phyloP scores from a whole-genome alignment of 2,329 filamentous ascomycete species.

The Diaporthe citri region DNA sequence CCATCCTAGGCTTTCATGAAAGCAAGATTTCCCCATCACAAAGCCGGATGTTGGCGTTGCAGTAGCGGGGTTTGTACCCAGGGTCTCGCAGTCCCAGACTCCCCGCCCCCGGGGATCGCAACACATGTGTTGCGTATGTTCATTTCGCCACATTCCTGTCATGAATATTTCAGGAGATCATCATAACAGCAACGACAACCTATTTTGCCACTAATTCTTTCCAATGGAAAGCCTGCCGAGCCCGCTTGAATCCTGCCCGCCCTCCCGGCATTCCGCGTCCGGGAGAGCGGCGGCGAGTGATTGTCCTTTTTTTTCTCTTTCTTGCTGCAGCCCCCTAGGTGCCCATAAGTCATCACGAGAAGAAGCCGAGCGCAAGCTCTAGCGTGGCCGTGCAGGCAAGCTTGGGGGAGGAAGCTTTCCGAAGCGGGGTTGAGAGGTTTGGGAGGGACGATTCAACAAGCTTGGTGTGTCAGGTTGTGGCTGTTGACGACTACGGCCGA shows the following conservation, averaged over 20 bases:
- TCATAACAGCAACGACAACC: not conserved
- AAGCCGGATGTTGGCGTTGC: not conserved
- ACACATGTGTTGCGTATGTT: slow-evolving; percentile 18
- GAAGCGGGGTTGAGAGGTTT: slow-evolving; percentile 20
- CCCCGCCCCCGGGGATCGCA: not conserved
- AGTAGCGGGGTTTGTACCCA: slow-evolving; percentile 16
- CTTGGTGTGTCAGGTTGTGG: slow-evolving; percentile 3
- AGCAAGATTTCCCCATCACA: slow-evolving; percentile 26
- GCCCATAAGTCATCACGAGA: not conserved
- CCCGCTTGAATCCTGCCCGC: not conserved
- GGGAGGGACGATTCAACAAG: slow-evolving; percentile 12
- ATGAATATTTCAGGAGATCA: slow-evolving; percentile 3
- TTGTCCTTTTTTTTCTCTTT: not conserved
- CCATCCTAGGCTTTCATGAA: slow-evolving; percentile 17
- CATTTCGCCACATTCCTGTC: slow-evolving; percentile 24
- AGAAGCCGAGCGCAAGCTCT: slow-evolving; percentile 20
- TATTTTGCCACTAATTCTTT: not conserved
- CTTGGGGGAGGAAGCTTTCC: slow-evolving; percentile 12
- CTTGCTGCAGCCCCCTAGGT: slow-evolving; percentile 18
- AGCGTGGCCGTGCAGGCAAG: not conserved
- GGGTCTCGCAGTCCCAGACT: not conserved
- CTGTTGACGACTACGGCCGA: not conserved
- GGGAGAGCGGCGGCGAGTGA: not conserved
- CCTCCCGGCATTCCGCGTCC: not conserved
- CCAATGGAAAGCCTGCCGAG: slow-evolving; percentile 7